Conservation (phyloP, 2,329 filamentous ascomycete genomes). For the Penicillium sp. region DNA sequence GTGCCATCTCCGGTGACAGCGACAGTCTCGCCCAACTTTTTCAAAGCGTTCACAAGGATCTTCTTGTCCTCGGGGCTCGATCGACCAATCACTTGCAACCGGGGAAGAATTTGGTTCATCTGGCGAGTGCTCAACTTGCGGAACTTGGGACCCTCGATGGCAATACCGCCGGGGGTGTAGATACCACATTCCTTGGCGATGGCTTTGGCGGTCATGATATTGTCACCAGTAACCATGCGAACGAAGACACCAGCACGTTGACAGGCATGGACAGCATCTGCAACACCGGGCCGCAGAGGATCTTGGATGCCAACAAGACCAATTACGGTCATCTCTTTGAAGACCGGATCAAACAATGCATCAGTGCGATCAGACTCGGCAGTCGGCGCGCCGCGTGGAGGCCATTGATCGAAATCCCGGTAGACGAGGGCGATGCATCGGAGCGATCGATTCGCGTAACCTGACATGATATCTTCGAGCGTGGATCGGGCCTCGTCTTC, state of each 20-base stretch:
- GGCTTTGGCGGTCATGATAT: conserved; percentile 69
- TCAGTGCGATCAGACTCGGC: conserved; percentile 55
- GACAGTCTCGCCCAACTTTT: conserved; percentile 68
- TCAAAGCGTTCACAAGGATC: conserved; percentile 63
- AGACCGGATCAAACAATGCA: conserved; percentile 61
- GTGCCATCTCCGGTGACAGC: conserved; percentile 79
- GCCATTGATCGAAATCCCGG: conserved; percentile 80
- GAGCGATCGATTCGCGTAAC: conserved; percentile 72
- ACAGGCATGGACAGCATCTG: conserved; percentile 64
- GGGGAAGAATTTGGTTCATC: conserved; percentile 62
- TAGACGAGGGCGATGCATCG: conserved; percentile 80
- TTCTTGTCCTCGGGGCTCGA: conserved; percentile 74
- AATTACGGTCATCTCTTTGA: conserved; percentile 61
- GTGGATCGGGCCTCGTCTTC: conserved; percentile 52
- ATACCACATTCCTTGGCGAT: conserved; percentile 77
- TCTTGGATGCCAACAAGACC: conserved; percentile 76
- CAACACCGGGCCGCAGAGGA: conserved; percentile 68
- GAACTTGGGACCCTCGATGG: conserved; percentile 75
- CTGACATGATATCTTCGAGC: conserved; percentile 63
- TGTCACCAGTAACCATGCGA: conserved; percentile 82
- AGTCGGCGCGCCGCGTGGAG: conserved; percentile 57
- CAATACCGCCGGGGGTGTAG: conserved; percentile 58
- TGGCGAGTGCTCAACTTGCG: conserved; percentile 62
- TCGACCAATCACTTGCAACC: conserved; percentile 63
- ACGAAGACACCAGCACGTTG: conserved; percentile 72